phyloP scores from a whole-genome alignment of 2,329 filamentous ascomycete species.

The Bipolaris victoriae region DNA sequence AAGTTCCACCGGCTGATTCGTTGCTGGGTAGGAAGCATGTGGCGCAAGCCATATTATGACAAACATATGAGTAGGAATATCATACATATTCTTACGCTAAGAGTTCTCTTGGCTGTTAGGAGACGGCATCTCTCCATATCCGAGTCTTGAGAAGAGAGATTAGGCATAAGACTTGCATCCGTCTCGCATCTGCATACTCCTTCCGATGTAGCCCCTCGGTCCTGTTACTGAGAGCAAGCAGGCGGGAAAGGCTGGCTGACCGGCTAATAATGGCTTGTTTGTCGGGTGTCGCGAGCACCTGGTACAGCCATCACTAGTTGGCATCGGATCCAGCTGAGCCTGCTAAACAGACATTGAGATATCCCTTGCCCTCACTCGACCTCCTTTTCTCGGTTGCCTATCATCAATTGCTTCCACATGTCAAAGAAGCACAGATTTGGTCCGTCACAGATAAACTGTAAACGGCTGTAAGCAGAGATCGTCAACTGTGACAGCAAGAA shows the following conservation, averaged over 20 bases:
- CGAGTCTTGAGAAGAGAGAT: not conserved
- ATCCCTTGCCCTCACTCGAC: too few species aligned
- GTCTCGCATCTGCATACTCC: not conserved
- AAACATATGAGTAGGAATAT: not conserved
- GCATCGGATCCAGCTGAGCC: not conserved
- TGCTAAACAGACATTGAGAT: not conserved
- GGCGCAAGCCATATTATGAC: not conserved
- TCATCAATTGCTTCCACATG: not conserved
- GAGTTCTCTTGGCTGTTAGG: constrained; percentile 5
- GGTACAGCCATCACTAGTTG: not conserved
- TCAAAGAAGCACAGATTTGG: not conserved
- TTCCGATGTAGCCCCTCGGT: not conserved
- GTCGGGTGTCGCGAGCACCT: not conserved
- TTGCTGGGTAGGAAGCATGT: not conserved
- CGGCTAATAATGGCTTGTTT: constrained; percentile 21
- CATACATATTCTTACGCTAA: not conserved
- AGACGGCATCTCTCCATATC: not conserved
- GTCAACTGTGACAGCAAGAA: not conserved
- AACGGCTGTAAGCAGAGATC: not conserved
- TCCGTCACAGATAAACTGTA: not conserved
- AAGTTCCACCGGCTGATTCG: too few species aligned
- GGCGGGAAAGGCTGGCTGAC: constrained; percentile 14
- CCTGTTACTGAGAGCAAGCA: not conserved
- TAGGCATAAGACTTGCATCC: not conserved
- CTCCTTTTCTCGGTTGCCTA: not conserved